A percentile compares a stretch with the other conserved stretches of the same genome.
phyloP scores from a whole-genome alignment of 2,329 filamentous ascomycete genomes.

The Cryphonectria carpinicola region DNA sequence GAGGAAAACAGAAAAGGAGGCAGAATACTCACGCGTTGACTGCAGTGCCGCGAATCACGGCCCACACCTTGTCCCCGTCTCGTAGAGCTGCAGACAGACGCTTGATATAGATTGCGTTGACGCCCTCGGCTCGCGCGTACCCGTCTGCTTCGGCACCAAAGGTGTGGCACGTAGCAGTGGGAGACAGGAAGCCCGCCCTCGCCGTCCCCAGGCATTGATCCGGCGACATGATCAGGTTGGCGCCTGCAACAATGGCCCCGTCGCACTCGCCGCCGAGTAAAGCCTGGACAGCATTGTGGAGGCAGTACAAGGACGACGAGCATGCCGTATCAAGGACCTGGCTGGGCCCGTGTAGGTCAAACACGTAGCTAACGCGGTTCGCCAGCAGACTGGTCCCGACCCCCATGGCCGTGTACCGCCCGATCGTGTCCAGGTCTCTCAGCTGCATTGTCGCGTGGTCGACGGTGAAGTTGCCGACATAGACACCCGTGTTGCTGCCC shows the following conservation, averaged over 20 bases:
- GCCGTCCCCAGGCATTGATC: background rate
- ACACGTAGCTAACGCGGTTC: conserved; percentile 48
- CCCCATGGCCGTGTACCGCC: conserved; percentile 40
- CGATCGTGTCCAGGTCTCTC: conserved; percentile 28
- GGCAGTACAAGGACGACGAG: conserved; percentile 32
- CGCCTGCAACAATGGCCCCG: conserved; percentile 18
- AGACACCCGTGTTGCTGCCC: conserved; percentile 38
- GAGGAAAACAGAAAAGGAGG: background rate
- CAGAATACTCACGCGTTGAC: background rate
- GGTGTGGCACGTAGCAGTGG: conserved; percentile 34
- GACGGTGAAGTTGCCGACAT: conserved; percentile 38
- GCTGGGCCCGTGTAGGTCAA: conserved; percentile 43
- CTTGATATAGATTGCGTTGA: background rate
- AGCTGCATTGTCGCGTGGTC: conserved; percentile 35
- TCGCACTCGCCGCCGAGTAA: conserved; percentile 12
- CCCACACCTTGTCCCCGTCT: background rate
- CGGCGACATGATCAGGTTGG: conserved; percentile 31
- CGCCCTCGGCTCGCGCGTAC: conserved; percentile 36
- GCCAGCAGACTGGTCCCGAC: conserved; percentile 31
- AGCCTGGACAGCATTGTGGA: conserved; percentile 19
- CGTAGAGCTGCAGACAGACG: background rate
- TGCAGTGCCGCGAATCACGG: background rate
- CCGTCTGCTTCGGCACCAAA: conserved; percentile 53
- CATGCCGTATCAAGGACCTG: conserved; percentile 46
- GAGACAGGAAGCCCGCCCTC: conserved; percentile 30